These are phyloP conservation scores for Ceratocystis harringtonii DNA, from an alignment of 2,329 filamentous ascomycete genomes.

Conservation along the genomic window DNA sequence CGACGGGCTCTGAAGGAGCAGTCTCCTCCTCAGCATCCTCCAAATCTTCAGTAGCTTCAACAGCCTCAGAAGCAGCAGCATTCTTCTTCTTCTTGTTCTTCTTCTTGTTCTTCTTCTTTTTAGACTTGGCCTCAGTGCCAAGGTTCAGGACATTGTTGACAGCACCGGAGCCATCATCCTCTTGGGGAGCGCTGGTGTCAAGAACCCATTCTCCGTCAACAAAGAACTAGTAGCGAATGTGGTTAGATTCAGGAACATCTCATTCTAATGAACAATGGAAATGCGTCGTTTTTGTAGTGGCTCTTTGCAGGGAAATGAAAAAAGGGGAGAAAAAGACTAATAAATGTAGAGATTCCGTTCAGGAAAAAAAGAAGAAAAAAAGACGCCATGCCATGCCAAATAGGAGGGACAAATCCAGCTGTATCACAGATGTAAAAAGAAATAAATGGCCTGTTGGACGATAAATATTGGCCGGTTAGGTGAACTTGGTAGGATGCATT, in stretches of 20 bases:
- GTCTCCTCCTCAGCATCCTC: slow-evolving; percentile 17
- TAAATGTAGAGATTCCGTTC: neutral
- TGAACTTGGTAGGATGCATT: neutral
- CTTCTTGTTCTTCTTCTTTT: slow-evolving; percentile 27
- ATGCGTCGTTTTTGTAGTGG: neutral
- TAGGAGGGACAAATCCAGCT: neutral
- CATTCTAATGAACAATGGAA: neutral
- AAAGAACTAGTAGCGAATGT: slow-evolving; percentile 54
- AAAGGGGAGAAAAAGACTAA: neutral
- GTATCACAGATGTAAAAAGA: neutral
- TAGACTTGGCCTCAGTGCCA: slow-evolving; percentile 34
- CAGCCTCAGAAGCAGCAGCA: slow-evolving; percentile 12
- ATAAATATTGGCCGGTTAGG: neutral
- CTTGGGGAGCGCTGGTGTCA: slow-evolving; percentile 65
- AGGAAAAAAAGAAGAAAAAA: neutral
- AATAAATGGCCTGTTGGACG: neutral
- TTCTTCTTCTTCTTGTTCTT: slow-evolving; percentile 20
- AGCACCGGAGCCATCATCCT: slow-evolving; percentile 70
- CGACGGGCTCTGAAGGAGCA: slow-evolving; percentile 11
- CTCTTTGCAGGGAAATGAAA: neutral
- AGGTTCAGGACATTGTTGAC: slow-evolving; percentile 82
- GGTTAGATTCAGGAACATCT: neutral
- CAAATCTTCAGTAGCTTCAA: neutral
- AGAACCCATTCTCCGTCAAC: slow-evolving; percentile 84
- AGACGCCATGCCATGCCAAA: neutral